These are phyloP conservation scores for Pyrenochaeta sp. DNA, from an alignment of 2,329 filamentous ascomycete genomes.

Conservation along the genomic window DNA sequence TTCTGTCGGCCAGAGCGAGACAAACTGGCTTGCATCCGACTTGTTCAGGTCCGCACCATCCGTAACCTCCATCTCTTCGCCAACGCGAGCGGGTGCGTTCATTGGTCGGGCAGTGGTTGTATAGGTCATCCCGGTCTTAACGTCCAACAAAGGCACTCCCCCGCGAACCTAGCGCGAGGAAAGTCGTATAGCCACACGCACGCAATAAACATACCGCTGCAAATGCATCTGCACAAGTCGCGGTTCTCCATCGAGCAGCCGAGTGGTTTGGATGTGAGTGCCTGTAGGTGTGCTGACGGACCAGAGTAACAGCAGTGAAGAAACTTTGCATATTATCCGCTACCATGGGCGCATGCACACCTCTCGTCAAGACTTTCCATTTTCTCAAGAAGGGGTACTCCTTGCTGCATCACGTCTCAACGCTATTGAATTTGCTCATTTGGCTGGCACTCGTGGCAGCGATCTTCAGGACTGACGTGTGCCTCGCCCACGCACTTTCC, in stretches of 20 bases:
- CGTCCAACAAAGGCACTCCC: slow-evolving; percentile 11
- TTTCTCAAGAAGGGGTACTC: not conserved
- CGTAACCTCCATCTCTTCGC: not conserved
- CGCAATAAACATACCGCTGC: not conserved
- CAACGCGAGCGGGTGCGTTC: not conserved
- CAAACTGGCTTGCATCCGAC: slow-evolving; percentile 13
- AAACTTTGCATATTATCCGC: slow-evolving; percentile 6
- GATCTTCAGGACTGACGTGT: slow-evolving; percentile 9
- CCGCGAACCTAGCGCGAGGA: slow-evolving; percentile 1
- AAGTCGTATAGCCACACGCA: not conserved
- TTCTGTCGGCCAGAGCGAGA: slow-evolving; percentile 7
- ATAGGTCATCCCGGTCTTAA: slow-evolving; percentile 6
- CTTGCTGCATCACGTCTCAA: slow-evolving; percentile 3
- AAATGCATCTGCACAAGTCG: not conserved
- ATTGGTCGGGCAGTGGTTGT: not conserved
- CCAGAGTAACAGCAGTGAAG: not conserved
- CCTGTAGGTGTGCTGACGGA: not conserved
- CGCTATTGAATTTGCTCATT: not conserved
- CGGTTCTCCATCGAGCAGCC: not conserved
- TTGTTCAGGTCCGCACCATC: slow-evolving; percentile 3
- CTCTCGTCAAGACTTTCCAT: not conserved
- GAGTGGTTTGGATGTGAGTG: not conserved
- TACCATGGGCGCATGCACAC: slow-evolving; percentile 10
- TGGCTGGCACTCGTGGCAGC: not conserved
- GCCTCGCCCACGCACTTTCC: slow-evolving; percentile 1